Conservation (phyloP, 805 yeast species). For the Yarrowia keelungensis region DNA sequence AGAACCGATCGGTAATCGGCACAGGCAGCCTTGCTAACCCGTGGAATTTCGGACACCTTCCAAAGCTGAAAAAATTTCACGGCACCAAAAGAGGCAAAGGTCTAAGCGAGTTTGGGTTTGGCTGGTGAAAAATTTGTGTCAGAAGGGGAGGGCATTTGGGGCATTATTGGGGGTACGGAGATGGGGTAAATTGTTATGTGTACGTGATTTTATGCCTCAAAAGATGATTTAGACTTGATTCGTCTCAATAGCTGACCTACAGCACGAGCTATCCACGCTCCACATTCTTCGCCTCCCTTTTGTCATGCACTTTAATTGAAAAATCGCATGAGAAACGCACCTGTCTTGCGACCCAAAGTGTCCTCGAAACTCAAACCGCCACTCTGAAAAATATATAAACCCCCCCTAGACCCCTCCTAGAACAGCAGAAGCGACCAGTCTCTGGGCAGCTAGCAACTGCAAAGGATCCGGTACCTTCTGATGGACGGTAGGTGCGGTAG, state of each 20-base stretch:
- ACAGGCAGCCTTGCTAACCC: not conserved
- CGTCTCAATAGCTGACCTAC: too few relatives aligned
- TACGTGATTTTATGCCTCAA: too few relatives aligned
- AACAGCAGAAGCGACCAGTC: constrained; percentile 25
- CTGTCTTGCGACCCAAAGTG: not conserved
- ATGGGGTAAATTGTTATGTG: not conserved
- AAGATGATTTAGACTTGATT: too few relatives aligned
- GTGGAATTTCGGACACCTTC: constrained; percentile 14
- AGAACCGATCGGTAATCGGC: not conserved
- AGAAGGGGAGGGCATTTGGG: too few relatives aligned
- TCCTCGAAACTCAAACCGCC: constrained; percentile 9
- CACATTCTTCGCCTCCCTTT: not conserved
- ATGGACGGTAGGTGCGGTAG: constrained; percentile 31
- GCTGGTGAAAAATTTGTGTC: not conserved
- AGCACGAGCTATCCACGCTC: not conserved
- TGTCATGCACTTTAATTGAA: constrained; percentile 5
- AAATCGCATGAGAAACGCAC: not conserved
- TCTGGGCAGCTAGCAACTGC: constrained; percentile 35
- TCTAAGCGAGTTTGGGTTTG: constrained; percentile 12
- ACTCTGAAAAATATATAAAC: constrained; percentile 10
- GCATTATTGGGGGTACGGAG: not conserved
- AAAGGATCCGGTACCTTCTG: constrained; percentile 12
- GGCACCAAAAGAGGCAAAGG: not conserved
- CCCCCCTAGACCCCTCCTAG: constrained; percentile 2
- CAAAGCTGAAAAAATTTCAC: constrained; percentile 3